These are phyloP conservation scores for Corylus heterophylla DNA, from an alignment of 306 rosid genomes.

Conservation along the genomic window DNA sequence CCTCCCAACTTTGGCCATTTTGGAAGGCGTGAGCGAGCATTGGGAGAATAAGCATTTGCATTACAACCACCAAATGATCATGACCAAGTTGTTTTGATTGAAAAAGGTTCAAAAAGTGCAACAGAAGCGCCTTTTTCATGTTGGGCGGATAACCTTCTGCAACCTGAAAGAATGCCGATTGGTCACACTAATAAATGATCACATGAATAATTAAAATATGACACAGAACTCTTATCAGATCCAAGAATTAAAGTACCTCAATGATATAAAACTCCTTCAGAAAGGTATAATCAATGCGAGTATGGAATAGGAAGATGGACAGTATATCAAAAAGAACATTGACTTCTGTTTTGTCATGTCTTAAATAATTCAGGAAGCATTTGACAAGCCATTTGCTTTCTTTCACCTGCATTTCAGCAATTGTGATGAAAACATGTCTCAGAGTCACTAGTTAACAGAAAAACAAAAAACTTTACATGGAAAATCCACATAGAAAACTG, in stretches of 20 bases:
- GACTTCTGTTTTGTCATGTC: constrained; percentile 93
- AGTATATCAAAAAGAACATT: constrained; percentile 98
- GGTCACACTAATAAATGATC: background rate
- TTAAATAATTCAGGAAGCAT: constrained; percentile 93
- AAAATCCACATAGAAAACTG: background rate
- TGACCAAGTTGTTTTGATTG: constrained; percentile 86
- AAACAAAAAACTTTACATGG: background rate
- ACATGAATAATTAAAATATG: constrained; percentile 4
- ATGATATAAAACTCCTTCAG: constrained; percentile 95
- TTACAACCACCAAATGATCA: constrained; percentile 91
- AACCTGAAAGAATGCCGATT: constrained; percentile 57
- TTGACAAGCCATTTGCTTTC: constrained; percentile 99
- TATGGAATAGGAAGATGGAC: constrained; percentile 85
- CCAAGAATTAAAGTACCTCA: constrained; percentile 60
- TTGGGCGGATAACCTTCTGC: constrained; percentile 86
- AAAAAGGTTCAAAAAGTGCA: constrained; percentile 84
- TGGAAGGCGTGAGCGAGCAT: constrained; percentile 99
- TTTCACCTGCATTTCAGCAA: constrained; percentile 68
- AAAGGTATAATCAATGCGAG: constrained; percentile 91
- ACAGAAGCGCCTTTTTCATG: constrained; percentile 77
- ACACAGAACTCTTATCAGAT: constrained; percentile 13
- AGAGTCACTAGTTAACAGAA: background rate
- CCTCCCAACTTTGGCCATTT: constrained; percentile 97
- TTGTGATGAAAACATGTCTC: constrained; percentile 20
- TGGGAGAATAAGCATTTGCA: constrained; percentile 99